These are phyloP conservation scores for Scleroderma bovista DNA, from an alignment of 768 basidiomycete genomes.

Conservation along the genomic window DNA sequence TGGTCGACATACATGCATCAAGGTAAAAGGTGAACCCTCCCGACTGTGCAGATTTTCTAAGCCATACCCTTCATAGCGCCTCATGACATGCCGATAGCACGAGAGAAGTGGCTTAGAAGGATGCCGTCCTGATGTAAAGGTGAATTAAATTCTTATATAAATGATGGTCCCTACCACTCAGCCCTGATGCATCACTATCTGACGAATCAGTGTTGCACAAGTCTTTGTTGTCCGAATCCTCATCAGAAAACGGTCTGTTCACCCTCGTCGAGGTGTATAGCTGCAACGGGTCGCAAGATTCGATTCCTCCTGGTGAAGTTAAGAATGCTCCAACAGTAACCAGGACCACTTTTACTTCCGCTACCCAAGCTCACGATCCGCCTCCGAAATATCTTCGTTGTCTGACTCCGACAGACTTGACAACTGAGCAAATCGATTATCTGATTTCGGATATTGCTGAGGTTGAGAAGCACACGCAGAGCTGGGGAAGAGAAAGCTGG, in stretches of 20 bases:
- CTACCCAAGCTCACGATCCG: conserved; percentile 67
- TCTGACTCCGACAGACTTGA: conserved; percentile 56
- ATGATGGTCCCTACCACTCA: conserved; percentile 21
- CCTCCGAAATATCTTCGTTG: conserved; percentile 54
- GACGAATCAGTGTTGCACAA: conserved; percentile 35
- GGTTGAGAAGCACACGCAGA: conserved; percentile 9
- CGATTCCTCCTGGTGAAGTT: conserved; percentile 44
- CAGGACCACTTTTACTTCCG: conserved; percentile 38
- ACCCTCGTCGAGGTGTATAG: conserved; percentile 31
- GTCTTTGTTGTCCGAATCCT: conserved; percentile 77
- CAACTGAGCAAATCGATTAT: conserved; percentile 5
- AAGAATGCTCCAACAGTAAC: not conserved
- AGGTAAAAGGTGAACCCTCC: conserved; percentile 43
- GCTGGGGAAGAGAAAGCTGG: conserved; percentile 29
- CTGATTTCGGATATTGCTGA: conserved; percentile 5
- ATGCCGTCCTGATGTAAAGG: conserved; percentile 11
- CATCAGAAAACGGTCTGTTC: conserved; percentile 54
- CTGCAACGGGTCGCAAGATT: conserved; percentile 32
- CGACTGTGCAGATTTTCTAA: conserved; percentile 35
- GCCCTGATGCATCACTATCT: conserved; percentile 40
- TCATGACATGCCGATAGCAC: conserved; percentile 45
- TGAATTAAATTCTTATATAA: conserved; percentile 8
- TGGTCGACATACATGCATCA: conserved; percentile 35
- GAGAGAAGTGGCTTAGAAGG: conserved; percentile 26
- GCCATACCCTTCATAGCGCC: conserved; percentile 39